Evolutionary conservation across 371 early-diverging fungal genomes (phyloP).

Genomic region (Capillidium heterosporum): DNA sequence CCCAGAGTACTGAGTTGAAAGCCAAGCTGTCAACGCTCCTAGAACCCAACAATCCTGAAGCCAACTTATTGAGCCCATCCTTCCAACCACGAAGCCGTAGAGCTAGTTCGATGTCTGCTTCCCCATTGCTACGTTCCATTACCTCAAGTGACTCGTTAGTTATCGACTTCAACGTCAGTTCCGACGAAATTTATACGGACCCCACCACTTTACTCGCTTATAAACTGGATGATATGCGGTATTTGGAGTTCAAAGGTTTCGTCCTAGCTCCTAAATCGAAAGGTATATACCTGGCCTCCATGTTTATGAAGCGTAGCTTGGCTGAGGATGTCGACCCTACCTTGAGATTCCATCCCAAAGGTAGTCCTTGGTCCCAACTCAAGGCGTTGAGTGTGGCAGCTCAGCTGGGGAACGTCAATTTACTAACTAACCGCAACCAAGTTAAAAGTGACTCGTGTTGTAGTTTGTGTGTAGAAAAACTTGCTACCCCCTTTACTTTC

Average conservation of each 20-base stretch:
- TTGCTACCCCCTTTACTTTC: too few species aligned
- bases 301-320: slow-evolving; percentile 2
- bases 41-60: not conserved
- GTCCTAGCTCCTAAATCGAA: not conserved
- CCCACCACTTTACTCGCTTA: not conserved
- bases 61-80: not conserved
- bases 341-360: not conserved
- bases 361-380: not conserved
- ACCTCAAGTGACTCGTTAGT: not conserved
- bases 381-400: not conserved
- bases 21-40: not conserved
- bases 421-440: not conserved
- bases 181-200: not conserved
- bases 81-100: not conserved
- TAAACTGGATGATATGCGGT: not conserved
- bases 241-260: slow-evolving; percentile 4
- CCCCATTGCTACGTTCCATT: not conserved
- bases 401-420: not conserved
- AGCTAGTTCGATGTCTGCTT: not conserved
- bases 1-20: not conserved
- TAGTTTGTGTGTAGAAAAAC: not conserved
- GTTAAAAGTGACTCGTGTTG: not conserved
- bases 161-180: too few species aligned
- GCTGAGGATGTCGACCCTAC: slow-evolving; percentile 5
- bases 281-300: slow-evolving; percentile 1